Percentiles rank a stretch among this genome's conserved stretches.
Evolutionary conservation across 257 asterid genomes (phyloP).

Genomic region (Coffea canephora): DNA sequence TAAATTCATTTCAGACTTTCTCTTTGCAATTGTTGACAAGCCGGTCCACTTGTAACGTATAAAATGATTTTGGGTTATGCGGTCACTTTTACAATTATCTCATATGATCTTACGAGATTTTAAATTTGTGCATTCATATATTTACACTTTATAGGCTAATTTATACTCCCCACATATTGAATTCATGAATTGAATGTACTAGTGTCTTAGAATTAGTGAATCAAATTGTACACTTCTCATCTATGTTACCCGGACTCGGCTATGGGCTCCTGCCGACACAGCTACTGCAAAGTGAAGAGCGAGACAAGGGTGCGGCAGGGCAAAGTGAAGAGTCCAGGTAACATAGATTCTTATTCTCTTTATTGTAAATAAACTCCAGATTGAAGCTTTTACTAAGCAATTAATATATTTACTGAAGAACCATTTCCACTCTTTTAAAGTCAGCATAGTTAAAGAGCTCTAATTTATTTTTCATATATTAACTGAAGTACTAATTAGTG

Average conservation of each 20-base stretch:
- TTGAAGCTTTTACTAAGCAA: neutral
- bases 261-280: too few relatives aligned
- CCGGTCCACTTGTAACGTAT: neutral
- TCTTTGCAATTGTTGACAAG: neutral
- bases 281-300: too few relatives aligned
- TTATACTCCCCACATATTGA: neutral
- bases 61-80: neutral
- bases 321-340: too few relatives aligned
- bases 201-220: neutral
- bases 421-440: neutral
- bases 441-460: neutral
- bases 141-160: neutral
- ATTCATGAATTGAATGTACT: neutral
- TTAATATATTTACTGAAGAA: neutral
- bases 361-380: neutral
- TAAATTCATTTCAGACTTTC: neutral
- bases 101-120: neutral
- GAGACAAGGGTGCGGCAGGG: too few relatives aligned
- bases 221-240: too few relatives aligned
- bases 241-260: neutral
- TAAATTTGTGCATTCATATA: neutral
- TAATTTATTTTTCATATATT: neutral
- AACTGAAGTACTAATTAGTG: conserved; percentile 13
- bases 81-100: neutral
- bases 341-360: neutral